Base-by-base conservation (phyloP, 2,329 filamentous ascomycete genomes). In the Aspergillus sergii region DNA sequence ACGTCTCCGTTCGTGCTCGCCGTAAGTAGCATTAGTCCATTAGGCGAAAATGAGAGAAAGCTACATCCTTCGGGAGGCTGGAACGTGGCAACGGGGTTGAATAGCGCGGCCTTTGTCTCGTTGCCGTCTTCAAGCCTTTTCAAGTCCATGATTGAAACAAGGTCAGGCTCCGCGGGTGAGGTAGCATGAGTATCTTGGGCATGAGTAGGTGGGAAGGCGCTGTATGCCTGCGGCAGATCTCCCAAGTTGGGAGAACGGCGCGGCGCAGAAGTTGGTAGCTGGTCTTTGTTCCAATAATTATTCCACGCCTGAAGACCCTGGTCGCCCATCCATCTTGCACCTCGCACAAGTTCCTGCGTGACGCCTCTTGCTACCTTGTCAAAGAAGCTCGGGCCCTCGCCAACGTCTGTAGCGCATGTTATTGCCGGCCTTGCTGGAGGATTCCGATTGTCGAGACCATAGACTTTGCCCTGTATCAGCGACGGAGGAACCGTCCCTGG, bases 231-330 rank as follows among this genome's bases (percentile, higher is more conserved):
- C 32, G 70, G 69, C 16, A 69, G 63, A 16, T 79, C 77, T 23
- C 68, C 64, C 10, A 68, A 61, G n/a, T 70, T 73, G 30, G 60
- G 63, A 30, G 75, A 72, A 26, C 78, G 77, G 8, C 76, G 75
- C 12, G 71, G 64, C 23, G 70, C 62, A 19, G 70, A 59, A 45
- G 68, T 71, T 46, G 72, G 70, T 16, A 68, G 64, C 63, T 79
- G 72, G 51, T 82, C 79, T 56, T 79, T 81, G 58, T 81, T 81
- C 80, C 81, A 83, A 67, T 84, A 84, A 62, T 73, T 82, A 62
- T 82, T 81, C 82, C 82, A 83, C 7, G 79, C 80, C 63, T 83
- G 81, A 56, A 82, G 68, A 21, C 81, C 81, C 67, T 83, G 81
- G 58, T 82, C 81, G 51, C 81, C 80, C 71, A 83, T 79, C 80